phyloP scores from a whole-genome alignment of 306 rosid species.

The Corylus heterophylla region DNA sequence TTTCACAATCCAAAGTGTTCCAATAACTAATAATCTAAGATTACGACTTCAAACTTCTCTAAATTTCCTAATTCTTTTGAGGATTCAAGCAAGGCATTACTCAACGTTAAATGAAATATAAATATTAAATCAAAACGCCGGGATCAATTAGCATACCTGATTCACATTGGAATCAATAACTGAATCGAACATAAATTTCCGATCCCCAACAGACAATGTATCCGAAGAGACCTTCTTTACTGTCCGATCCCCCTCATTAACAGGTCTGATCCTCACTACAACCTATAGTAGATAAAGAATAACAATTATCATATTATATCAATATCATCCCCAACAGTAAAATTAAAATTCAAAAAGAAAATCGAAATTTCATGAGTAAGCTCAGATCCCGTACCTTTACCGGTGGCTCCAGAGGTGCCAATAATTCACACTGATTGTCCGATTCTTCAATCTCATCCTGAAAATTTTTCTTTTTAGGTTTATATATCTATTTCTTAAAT shows the following conservation, averaged over 20 bases:
- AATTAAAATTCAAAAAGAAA: neutral
- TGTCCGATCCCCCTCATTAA: conserved; percentile 42
- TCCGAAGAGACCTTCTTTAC: conserved; percentile 71
- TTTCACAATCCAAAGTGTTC: neutral
- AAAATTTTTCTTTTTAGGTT: neutral
- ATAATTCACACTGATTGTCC: conserved; percentile 16
- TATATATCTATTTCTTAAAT: neutral
- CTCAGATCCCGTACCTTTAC: conserved; percentile 29
- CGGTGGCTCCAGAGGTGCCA: conserved; percentile 19
- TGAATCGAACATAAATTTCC: conserved; percentile 61
- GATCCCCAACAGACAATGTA: conserved; percentile 56
- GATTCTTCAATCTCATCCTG: conserved; percentile 24
- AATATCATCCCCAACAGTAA: neutral
- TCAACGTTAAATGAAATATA: neutral
- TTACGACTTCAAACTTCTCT: neutral
- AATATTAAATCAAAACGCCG: neutral
- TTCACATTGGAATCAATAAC: conserved; percentile 67
- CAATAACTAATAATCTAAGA: neutral
- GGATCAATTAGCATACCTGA: conserved; percentile 54
- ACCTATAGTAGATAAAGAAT: conserved; percentile 45
- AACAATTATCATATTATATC: neutral
- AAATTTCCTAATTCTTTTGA: neutral
- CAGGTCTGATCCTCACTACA: conserved; percentile 77
- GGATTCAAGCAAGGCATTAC: neutral
- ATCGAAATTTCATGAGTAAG: neutral